phyloP scores from a whole-genome alignment of 129 eudicot species.

The Helichrysum umbraculigerum region DNA sequence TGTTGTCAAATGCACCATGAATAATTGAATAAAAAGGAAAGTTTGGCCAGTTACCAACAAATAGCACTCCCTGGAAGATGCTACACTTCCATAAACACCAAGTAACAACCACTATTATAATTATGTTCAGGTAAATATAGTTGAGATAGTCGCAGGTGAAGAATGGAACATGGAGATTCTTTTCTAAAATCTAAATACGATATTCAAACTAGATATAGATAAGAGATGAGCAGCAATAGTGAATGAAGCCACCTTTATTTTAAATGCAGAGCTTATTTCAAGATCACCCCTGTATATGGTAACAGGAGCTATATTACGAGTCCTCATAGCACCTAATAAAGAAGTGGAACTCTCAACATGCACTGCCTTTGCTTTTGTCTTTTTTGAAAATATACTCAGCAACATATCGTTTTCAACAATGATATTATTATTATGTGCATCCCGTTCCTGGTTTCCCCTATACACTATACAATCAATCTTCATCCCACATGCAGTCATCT shows the following conservation, averaged over 20 bases:
- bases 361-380: slow-evolving; percentile 66
- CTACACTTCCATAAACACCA: background rate
- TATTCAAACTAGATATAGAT: background rate
- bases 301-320: slow-evolving; percentile 85
- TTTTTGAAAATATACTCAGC: slow-evolving; percentile 59
- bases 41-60: background rate
- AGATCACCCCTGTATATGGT: slow-evolving; percentile 90
- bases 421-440: slow-evolving; percentile 29
- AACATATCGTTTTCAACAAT: slow-evolving; percentile 80
- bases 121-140: background rate
- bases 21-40: background rate
- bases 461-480: slow-evolving; percentile 73
- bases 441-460: slow-evolving; percentile 46
- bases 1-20: too few species aligned
- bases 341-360: slow-evolving; percentile 82
- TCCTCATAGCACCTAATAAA: slow-evolving; percentile 85
- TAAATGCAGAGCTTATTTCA: slow-evolving; percentile 66
- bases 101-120: background rate
- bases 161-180: background rate
- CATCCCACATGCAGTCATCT: slow-evolving; percentile 83
- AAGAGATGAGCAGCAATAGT: background rate
- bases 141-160: background rate
- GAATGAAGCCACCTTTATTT: slow-evolving; percentile 61
- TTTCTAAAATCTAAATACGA: background rate
- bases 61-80: background rate